These are phyloP conservation scores for Cairneyella variabilis DNA, from an alignment of 495 filamentous ascomycete species.

Conservation along the genomic window DNA sequence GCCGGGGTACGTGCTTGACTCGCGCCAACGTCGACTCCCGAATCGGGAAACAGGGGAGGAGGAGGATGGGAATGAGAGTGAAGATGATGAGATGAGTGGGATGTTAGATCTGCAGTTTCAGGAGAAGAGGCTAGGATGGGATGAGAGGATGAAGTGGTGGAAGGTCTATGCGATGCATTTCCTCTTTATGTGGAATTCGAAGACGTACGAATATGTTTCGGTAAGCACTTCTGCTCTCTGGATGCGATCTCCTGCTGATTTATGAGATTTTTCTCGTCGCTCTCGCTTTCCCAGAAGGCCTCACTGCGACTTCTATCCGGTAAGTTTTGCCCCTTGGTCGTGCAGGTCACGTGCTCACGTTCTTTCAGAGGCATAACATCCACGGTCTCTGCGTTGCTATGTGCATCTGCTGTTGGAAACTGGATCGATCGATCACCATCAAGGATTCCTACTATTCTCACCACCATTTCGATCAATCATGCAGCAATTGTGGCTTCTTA, in stretches of 20 bases:
- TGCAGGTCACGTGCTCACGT: conserved; percentile 9
- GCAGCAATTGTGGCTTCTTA: conserved; percentile 44
- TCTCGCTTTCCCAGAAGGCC: conserved; percentile 46
- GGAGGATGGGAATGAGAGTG: neutral
- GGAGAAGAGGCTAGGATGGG: conserved; percentile 2
- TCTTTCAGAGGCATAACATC: conserved; percentile 19
- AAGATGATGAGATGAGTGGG: neutral
- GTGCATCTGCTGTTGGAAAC: conserved; percentile 34
- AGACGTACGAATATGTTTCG: conserved; percentile 35
- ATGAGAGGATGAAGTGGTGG: conserved; percentile 19
- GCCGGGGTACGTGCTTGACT: too few species aligned
- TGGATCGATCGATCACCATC: conserved; percentile 42
- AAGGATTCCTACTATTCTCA: conserved; percentile 31
- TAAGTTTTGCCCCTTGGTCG: conserved; percentile 7
- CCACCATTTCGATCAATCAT: conserved; percentile 39
- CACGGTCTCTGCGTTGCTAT: conserved; percentile 15
- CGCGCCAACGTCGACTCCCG: neutral
- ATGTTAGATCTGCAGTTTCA: neutral
- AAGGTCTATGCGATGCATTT: conserved; percentile 48
- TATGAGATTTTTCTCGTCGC: conserved; percentile 52
- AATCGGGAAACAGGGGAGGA: neutral
- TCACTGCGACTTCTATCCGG: conserved; percentile 41
- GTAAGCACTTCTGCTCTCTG: conserved; percentile 18
- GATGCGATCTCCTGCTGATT: neutral
- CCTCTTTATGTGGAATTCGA: conserved; percentile 35